Evolutionary conservation across 2,329 filamentous ascomycete genomes (phyloP), one percentile per base, ranked within the genome.

Genomic region (Curvularia spicifera): DNA sequence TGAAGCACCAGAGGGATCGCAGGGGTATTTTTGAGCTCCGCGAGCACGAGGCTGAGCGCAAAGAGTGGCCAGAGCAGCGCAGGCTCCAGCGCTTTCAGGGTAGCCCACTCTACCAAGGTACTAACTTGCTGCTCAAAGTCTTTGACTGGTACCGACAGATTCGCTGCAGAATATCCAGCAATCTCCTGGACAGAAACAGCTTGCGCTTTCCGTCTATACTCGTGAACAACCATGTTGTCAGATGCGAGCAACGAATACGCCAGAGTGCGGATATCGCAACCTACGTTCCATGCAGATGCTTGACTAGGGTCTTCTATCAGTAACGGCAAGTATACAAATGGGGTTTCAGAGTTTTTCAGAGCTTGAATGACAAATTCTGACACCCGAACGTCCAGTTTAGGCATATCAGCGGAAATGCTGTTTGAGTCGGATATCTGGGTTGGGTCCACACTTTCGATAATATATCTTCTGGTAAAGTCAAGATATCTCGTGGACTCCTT

Each of bases 281-380:
- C 78, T 10, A 76, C 59, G 26, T 69, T 70, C 79, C 80, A 83
- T 5, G 79, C 79, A 1, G 80, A 78, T 37, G 75, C 72, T 50
- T 76, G 71, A 12, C 71, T 69, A 0, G 79, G 72, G 55, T 83
- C 80, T 54, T 83, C 80, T 12, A 87, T 76, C 0, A 92, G 73
- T 22, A 88, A 80, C 0, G 89, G 87, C 0, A 93, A 80, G 70
- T 89, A 93, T 12, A 91, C 81, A 40, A 52, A 48, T 7, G 63
- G 62, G 0, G 63, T 57, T 2, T 73, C 60, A 66, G 59, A 49
- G 5, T 46, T 33, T 12, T 49, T 53, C 10, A 68, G 39, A 7
- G 64, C 49, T 61, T 74, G 66, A 43, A 73, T 56, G 0, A 74
- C 60, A 22, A 70, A 69, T 29, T 77, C 75, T 4, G 74, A 77